These are phyloP conservation scores for Galerina marginata DNA, from an alignment of 768 basidiomycete species.

Conservation along the genomic window DNA sequence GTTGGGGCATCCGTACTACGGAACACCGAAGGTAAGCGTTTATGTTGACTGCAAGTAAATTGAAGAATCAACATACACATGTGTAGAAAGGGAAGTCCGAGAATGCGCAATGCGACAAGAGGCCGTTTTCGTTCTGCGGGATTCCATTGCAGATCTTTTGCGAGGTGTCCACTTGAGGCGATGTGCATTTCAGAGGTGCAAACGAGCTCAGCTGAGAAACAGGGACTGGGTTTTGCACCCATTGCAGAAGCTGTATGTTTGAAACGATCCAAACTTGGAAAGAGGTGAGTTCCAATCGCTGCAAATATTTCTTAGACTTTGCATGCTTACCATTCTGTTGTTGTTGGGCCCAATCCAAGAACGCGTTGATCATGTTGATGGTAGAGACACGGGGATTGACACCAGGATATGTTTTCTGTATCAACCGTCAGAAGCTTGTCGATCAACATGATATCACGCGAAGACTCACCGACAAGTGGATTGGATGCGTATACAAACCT, in stretches of 20 bases:
- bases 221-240: slow-evolving; percentile 74
- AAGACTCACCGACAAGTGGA: slow-evolving; percentile 65
- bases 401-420: slow-evolving; percentile 63
- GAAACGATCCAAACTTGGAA: slow-evolving; percentile 74
- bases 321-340: slow-evolving; percentile 59
- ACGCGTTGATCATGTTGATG: slow-evolving; percentile 77
- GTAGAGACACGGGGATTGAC: slow-evolving; percentile 53
- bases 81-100: slow-evolving; percentile 81
- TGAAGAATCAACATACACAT: slow-evolving; percentile 54
- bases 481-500: slow-evolving; percentile 83
- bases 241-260: slow-evolving; percentile 71
- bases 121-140: slow-evolving; percentile 65
- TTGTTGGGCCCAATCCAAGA: slow-evolving; percentile 82
- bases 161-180: slow-evolving; percentile 59
- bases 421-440: neutral
- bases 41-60: neutral
- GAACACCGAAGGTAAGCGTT: neutral
- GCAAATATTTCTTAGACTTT: neutral
- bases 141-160: slow-evolving; percentile 80
- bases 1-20: slow-evolving; percentile 76
- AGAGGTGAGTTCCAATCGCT: neutral
- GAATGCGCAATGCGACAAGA: slow-evolving; percentile 67
- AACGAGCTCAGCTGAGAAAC: slow-evolving; percentile 60
- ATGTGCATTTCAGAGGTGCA: slow-evolving; percentile 64
- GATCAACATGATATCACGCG: neutral